Base-by-base conservation (phyloP, 2,329 filamentous ascomycete species). In the Fusarium napiforme region DNA sequence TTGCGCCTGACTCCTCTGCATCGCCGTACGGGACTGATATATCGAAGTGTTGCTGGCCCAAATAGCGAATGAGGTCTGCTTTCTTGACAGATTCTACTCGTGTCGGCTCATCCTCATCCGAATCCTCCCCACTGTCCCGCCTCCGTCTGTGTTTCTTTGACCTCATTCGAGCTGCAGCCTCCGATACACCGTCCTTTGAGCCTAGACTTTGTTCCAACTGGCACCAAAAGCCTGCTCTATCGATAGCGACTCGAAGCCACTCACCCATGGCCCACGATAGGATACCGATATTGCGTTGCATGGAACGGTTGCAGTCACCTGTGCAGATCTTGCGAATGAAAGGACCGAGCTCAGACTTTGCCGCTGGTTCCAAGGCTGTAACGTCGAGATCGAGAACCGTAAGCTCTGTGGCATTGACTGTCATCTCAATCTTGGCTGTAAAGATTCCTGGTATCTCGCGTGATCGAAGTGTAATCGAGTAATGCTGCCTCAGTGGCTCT, bases 191-290 rank as follows among this genome's bases (percentile, higher is more conserved):
- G n/a, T 79, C 77, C 69, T 80, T 81, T 9, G 78, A 74, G 3
- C 77, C 77, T 10, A 92, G 82, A 36, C 87, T 84, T 9, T 77
- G 76, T 36, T 89, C 85, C 30, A 92, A 82, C 2, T 81, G 82
- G 30, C 84, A 83, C 92, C 92, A 93, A 62, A 91, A 87, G n/a
- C 83, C 83, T 0, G 92, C 92, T 12, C 92, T 84, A 60, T 87
- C 85, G 14, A 86, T 82, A 0, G 91, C 89, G 4, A 91, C 80
- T 6, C 90, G 88, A 69, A 90, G 86, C 89, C 92, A 93, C 57
- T 92, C 90, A 18, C 87, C 87, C 85, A 93, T 90, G 0, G 90
- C 91, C 90, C 91, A 93, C 9, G 87, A 86, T 1, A 92, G 76
- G 10, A 91, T 85, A 26, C 86, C 86, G 1, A 93, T 80, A 68